A percentile compares a stretch with the other conserved stretches of the same genome.
Conservation (phyloP, 1,284 basidiomycete genomes). For the Trichosporon faecale region DNA sequence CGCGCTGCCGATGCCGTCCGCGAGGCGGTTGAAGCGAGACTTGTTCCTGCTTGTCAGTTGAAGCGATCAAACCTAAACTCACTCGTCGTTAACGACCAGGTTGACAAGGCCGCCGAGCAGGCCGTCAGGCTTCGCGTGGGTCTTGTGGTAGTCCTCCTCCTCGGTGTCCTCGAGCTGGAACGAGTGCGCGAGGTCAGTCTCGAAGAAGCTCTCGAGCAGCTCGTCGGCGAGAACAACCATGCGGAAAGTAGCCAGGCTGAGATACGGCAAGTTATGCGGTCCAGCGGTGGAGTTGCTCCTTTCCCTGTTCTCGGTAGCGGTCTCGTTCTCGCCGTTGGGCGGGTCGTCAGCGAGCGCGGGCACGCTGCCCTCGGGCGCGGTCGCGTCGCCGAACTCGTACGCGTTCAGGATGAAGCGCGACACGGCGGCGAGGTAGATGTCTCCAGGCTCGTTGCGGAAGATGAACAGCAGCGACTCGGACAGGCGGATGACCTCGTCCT, state of each 20-base stretch:
- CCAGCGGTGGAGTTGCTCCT: conserved; percentile 42
- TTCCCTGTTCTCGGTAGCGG: conserved; percentile 57
- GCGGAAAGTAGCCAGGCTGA: conserved; percentile 75
- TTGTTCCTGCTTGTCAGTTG: conserved; percentile 41
- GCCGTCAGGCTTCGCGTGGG: conserved; percentile 56
- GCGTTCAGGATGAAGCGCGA: conserved; percentile 95
- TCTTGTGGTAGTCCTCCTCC: conserved; percentile 58
- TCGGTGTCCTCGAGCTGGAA: conserved; percentile 72
- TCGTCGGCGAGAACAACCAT: conserved; percentile 97
- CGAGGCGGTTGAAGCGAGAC: conserved; percentile 57
- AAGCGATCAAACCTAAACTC: conserved; percentile 17
- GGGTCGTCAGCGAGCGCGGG: neutral
- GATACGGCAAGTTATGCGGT: conserved; percentile 71
- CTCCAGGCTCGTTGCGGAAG: conserved; percentile 95
- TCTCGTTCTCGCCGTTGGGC: conserved; percentile 51
- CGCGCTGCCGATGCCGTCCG: conserved; percentile 87
- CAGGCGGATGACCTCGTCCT: conserved; percentile 86
- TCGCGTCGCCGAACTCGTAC: conserved; percentile 89
- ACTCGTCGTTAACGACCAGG: conserved; percentile 76
- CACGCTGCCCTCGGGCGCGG: conserved; percentile 60
- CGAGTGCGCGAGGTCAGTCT: conserved; percentile 77
- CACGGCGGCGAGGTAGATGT: conserved; percentile 91
- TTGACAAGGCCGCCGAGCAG: conserved; percentile 81
- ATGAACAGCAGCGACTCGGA: conserved; percentile 95
- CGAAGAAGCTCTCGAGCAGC: conserved; percentile 90